Percentiles rank a stretch among this genome's conserved stretches.
Conservation (phyloP, 257 asterid genomes). For the Salvia rosmarinus region DNA sequence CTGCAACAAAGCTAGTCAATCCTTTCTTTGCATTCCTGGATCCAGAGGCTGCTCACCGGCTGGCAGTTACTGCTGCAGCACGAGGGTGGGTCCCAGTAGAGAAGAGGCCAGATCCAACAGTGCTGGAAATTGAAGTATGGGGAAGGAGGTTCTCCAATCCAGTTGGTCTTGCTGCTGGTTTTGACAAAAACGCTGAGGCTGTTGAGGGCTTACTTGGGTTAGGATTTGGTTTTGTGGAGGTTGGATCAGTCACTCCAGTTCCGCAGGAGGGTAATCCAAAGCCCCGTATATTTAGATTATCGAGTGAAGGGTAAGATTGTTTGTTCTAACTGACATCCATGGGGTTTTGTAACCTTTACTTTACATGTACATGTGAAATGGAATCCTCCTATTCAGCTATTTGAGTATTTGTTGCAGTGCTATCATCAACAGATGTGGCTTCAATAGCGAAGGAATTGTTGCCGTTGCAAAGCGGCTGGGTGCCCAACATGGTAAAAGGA, state of each 20-base stretch:
- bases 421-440: constrained; percentile 95
- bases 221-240: constrained; percentile 98
- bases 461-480: constrained; percentile 94
- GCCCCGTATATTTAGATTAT: constrained; percentile 95
- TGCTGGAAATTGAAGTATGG: constrained; percentile 80
- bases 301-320: constrained; percentile 67
- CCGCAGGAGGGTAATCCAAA: constrained; percentile 99
- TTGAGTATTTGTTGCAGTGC: constrained; percentile 62
- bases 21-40: constrained; percentile 95
- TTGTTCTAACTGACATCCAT: not conserved
- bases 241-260: constrained; percentile 95
- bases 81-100: constrained; percentile 99
- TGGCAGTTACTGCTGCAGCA: constrained; percentile 97
- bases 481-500: constrained; percentile 98
- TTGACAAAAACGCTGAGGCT: constrained; percentile 97
- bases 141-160: constrained; percentile 99
- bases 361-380: not conserved
- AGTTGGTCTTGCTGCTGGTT: constrained; percentile 95
- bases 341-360: constrained; percentile 8
- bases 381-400: constrained; percentile 11
- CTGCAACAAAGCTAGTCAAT: constrained; percentile 91
- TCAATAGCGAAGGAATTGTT: constrained; percentile 98
- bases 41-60: constrained; percentile 89
- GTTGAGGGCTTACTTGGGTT: constrained; percentile 93
- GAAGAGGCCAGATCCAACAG: constrained; percentile 82